Evolutionary conservation across 2,329 filamentous ascomycete species (phyloP), one percentile per base, ranked within the genome.

Genomic region (Periconia digitata): DNA sequence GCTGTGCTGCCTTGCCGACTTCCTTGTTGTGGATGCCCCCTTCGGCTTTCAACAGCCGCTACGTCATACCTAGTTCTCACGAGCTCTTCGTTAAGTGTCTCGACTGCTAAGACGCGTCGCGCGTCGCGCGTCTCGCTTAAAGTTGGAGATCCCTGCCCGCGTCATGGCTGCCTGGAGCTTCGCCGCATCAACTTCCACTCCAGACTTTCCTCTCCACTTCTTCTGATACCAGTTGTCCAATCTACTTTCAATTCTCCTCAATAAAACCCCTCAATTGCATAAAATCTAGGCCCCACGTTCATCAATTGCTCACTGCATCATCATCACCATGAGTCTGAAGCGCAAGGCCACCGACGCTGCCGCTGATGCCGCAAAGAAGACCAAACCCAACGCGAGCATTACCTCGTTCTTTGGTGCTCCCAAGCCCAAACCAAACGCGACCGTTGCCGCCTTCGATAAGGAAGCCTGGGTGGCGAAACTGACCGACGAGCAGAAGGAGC

Each of bases 391-490:
- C 64, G 84, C 79, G 53, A 91, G 80, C 74, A 95, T 99, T 66
- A 92, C 86, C 22, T 89, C 90, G 15, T 97, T 97, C 79, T 97
- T 99, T 64, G 82, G 84, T 13, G 78, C 82, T 16, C 85, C 90
- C 6, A 71, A 68, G 48, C 55, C 66, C 44, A 64, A 72, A 50
- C 37, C 42, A n/a, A 40, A 47, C 34, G 46, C 51, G 17, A 22
- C 40, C 17, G 57, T 64, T 12, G 54, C 60, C 22, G 48, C 62
- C 65, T 97, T 96, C 69, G 82, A 96, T 77, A 96, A 96, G 77
- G 83, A 84, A 39, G 90, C 88, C 72, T 99, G 94, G 94, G 79
- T 92, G n/a, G 82, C 83, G 17, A 82, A 83, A 48, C 79, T 99
- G 54, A 91, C 83, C 0, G 72, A 82, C 0, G 94, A 99, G 74